Evolutionary conservation across 2,329 filamentous ascomycete genomes (phyloP).

Genomic region (Penicillium sp.): DNA sequence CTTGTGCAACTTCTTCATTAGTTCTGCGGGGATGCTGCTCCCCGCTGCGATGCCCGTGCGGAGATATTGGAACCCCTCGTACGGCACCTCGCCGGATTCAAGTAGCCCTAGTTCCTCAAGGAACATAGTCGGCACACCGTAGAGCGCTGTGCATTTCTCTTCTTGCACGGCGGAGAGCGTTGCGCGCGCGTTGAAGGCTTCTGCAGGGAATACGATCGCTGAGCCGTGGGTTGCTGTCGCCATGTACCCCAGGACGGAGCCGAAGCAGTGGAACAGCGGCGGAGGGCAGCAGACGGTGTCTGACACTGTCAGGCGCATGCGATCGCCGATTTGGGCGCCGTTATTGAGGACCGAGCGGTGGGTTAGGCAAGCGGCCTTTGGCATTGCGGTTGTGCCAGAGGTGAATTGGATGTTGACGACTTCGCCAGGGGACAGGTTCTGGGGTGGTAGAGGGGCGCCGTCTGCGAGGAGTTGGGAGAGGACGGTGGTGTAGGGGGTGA

Average conservation of each 20-base stretch:
- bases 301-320: constrained; percentile 76
- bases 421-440: constrained; percentile 64
- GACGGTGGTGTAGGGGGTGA: constrained; percentile 55
- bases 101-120: constrained; percentile 83
- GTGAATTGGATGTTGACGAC: constrained; percentile 97
- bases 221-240: constrained; percentile 84
- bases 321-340: constrained; percentile 78
- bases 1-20: constrained; percentile 70
- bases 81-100: constrained; percentile 52
- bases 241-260: constrained; percentile 92
- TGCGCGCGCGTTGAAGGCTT: constrained; percentile 82
- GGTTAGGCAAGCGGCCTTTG: constrained; percentile 88
- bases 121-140: constrained; percentile 96
- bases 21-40: constrained; percentile 77
- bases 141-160: constrained; percentile 70
- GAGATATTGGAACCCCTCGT: constrained; percentile 66
- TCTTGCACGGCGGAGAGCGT: constrained; percentile 69
- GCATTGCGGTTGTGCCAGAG: constrained; percentile 86
- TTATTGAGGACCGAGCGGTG: constrained; percentile 93
- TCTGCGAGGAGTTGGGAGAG: constrained; percentile 49
- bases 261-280: constrained; percentile 74
- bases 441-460: constrained; percentile 49
- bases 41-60: constrained; percentile 93
- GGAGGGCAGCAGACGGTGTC: constrained; percentile 73
- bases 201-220: constrained; percentile 81